phyloP scores from a whole-genome alignment of 306 rosid genomes.

The Canavalia ensiformis region DNA sequence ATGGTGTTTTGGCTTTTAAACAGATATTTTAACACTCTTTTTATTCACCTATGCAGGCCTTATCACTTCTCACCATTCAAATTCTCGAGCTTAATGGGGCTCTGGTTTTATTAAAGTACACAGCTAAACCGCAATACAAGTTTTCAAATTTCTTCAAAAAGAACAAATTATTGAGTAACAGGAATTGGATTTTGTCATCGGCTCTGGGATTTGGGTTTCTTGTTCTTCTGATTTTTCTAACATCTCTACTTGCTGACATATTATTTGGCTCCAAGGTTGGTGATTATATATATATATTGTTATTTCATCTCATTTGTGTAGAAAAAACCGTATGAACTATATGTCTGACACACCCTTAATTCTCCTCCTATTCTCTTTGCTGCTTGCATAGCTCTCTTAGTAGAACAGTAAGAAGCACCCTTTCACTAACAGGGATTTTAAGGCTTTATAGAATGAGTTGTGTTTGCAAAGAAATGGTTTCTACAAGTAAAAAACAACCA shows the following conservation, averaged over 20 bases:
- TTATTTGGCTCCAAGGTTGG: constrained; percentile 74
- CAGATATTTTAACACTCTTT: constrained; percentile 17
- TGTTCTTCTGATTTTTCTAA: constrained; percentile 58
- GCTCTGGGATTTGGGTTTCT: constrained; percentile 76
- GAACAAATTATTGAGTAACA: constrained; percentile 46
- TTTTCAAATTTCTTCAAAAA: constrained; percentile 58
- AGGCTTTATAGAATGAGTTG: constrained; percentile 3
- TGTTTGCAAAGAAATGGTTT: not conserved
- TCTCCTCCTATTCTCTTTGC: constrained; percentile 4
- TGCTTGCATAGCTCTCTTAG: not conserved
- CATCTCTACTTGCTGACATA: constrained; percentile 62
- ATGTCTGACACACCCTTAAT: not conserved
- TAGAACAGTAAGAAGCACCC: not conserved
- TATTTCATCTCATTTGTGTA: constrained; percentile 5
- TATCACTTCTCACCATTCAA: constrained; percentile 73
- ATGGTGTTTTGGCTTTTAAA: not conserved
- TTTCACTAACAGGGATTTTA: not conserved
- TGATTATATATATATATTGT: constrained; percentile 3
- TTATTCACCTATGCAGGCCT: constrained; percentile 56
- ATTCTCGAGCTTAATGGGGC: constrained; percentile 67
- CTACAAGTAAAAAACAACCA: not conserved
- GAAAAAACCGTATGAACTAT: not conserved
- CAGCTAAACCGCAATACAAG: constrained; percentile 66
- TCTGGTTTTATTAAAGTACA: constrained; percentile 64
- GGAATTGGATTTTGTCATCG: constrained; percentile 77